Evolutionary conservation across 2,329 filamentous ascomycete species (phyloP).

Genomic region (Colletotrichum musae): DNA sequence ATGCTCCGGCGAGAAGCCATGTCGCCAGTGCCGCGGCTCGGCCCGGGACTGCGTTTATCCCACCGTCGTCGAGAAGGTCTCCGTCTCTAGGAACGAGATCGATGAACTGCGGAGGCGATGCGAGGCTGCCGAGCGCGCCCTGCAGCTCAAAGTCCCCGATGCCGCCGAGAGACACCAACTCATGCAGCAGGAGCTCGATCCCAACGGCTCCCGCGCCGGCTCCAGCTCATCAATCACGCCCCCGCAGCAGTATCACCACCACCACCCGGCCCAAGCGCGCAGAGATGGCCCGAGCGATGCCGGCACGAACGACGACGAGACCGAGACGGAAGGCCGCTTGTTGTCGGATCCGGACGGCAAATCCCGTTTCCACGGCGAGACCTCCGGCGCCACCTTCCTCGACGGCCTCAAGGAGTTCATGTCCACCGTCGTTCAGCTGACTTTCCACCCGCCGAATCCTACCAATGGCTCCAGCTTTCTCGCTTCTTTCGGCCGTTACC

Average conservation of each 20-base stretch:
- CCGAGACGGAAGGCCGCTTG: slow-evolving; percentile 55
- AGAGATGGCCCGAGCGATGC: slow-evolving; percentile 14
- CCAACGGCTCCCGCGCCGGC: slow-evolving; percentile 33
- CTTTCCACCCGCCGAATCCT: slow-evolving; percentile 44
- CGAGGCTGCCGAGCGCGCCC: slow-evolving; percentile 56
- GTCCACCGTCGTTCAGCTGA: slow-evolving; percentile 54
- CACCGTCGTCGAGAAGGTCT: slow-evolving; percentile 58
- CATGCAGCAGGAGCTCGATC: slow-evolving; percentile 47
- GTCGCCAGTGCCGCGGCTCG: slow-evolving; percentile 59
- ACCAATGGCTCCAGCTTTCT: slow-evolving; percentile 53
- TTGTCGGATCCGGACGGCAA: slow-evolving; percentile 61
- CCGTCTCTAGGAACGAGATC: slow-evolving; percentile 57
- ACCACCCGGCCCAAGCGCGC: slow-evolving; percentile 20
- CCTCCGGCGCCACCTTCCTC: slow-evolving; percentile 65
- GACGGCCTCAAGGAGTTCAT: slow-evolving; percentile 65
- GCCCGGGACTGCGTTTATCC: slow-evolving; percentile 65
- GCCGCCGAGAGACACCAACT: slow-evolving; percentile 51
- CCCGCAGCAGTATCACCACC: slow-evolving; percentile 41
- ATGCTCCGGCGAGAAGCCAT: slow-evolving; percentile 66
- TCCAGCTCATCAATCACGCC: slow-evolving; percentile 41
- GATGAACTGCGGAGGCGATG: slow-evolving; percentile 57
- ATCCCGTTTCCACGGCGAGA: slow-evolving; percentile 63
- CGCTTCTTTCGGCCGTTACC: slow-evolving; percentile 59
- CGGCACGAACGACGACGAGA: slow-evolving; percentile 35
- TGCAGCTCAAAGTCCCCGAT: slow-evolving; percentile 56